Percentiles rank a stretch among this genome's conserved stretches.
phyloP scores from a whole-genome alignment of 306 rosid genomes.

The Quercus gilva region DNA sequence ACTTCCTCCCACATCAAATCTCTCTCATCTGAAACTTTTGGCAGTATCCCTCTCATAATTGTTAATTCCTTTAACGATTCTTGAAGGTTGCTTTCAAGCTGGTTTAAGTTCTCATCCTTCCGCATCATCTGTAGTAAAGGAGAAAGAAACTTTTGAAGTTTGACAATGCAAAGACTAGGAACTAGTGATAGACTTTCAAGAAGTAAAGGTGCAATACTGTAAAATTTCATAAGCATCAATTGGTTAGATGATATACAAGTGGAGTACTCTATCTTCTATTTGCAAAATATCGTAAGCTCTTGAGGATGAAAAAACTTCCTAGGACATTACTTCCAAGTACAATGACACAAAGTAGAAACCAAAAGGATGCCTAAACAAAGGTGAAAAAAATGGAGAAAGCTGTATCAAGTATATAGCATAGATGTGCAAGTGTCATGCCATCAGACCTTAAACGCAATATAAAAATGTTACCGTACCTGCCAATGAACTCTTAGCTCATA shows the following conservation, averaged over 20 bases:
- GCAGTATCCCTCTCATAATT: conserved; percentile 49
- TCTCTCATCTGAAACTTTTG: conserved; percentile 77
- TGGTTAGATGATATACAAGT: background rate
- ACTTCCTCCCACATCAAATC: conserved; percentile 77
- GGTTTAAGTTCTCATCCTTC: conserved; percentile 65
- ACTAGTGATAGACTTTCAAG: background rate
- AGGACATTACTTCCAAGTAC: background rate
- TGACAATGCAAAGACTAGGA: background rate
- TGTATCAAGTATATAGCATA: background rate
- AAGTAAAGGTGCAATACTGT: background rate
- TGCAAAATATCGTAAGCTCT: background rate
- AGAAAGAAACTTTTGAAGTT: background rate
- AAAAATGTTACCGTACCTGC: too few species aligned
- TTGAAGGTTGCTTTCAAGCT: conserved; percentile 55
- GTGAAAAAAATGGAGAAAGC: background rate
- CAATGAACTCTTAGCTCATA: too few species aligned
- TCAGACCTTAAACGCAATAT: too few species aligned
- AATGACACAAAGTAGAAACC: background rate
- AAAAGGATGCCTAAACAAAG: too few species aligned
- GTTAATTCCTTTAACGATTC: conserved; percentile 60
- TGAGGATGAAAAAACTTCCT: background rate
- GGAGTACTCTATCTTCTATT: background rate
- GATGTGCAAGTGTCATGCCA: too few species aligned
- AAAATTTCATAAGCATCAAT: background rate
- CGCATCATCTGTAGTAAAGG: conserved; percentile 51